Percentiles rank a stretch among this genome's conserved stretches.
Evolutionary conservation across 1,284 basidiomycete species (phyloP).

Genomic region (Ganoderma leucocontextum): DNA sequence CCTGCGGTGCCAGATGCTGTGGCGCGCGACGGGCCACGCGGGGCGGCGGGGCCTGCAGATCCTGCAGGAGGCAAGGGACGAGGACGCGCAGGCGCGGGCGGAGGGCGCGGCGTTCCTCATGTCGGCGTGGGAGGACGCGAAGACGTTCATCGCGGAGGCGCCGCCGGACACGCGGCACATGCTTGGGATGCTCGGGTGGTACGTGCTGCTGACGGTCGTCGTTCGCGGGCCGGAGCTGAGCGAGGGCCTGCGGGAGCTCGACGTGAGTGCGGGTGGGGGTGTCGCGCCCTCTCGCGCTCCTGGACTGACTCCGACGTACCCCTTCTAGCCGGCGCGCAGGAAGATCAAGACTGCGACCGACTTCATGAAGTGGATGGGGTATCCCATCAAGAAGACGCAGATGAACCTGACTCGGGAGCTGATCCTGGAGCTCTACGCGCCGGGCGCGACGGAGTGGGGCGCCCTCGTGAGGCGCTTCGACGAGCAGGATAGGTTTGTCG

Average conservation of each 20-base stretch:
- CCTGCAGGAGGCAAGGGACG: slow-evolving; percentile 50
- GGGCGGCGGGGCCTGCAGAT: slow-evolving; percentile 56
- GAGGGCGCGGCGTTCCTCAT: slow-evolving; percentile 63
- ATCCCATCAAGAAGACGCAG: slow-evolving; percentile 52
- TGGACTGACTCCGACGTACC: not conserved
- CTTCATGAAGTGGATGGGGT: slow-evolving; percentile 52
- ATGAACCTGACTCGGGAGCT: slow-evolving; percentile 54
- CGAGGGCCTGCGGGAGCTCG: slow-evolving; percentile 54
- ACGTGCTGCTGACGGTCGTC: slow-evolving; percentile 55
- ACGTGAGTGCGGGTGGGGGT: slow-evolving; percentile 46
- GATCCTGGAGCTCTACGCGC: slow-evolving; percentile 50
- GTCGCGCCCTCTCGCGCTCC: not conserved
- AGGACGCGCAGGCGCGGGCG: slow-evolving; percentile 54
- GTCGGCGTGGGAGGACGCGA: slow-evolving; percentile 62
- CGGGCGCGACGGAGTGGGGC: slow-evolving; percentile 54
- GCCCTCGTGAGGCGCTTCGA: slow-evolving; percentile 44
- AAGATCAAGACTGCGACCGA: slow-evolving; percentile 58
- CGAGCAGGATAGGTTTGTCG: slow-evolving; percentile 40
- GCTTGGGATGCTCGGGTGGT: slow-evolving; percentile 62
- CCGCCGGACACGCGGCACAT: slow-evolving; percentile 67
- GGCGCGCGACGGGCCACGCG: slow-evolving; percentile 63
- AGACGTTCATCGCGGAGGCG: slow-evolving; percentile 56
- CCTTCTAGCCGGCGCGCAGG: slow-evolving; percentile 46
- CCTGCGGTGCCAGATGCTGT: slow-evolving; percentile 51
- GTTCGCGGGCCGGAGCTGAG: slow-evolving; percentile 56